Percentiles rank a stretch among this genome's conserved stretches.
Evolutionary conservation across 176 grass and related monocot genomes (phyloP).

Genomic region (Carex pumila): DNA sequence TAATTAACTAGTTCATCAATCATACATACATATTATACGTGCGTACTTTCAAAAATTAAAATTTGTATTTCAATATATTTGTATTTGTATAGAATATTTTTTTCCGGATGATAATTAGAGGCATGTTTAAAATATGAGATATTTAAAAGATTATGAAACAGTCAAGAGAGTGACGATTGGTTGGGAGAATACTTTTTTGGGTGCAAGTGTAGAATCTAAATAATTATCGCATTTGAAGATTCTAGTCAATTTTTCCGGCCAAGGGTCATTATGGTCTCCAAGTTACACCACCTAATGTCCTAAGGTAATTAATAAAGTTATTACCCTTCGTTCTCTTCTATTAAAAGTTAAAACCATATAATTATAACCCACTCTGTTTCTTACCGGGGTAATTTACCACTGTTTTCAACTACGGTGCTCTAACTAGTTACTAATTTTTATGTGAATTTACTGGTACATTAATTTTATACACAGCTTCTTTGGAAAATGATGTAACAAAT

Average conservation of each 20-base stretch:
- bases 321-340: not conserved
- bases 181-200: not conserved
- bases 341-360: not conserved
- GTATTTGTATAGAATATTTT: too few relatives aligned
- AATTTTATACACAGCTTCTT: too few relatives aligned
- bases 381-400: too few relatives aligned
- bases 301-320: not conserved
- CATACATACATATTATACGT: too few relatives aligned
- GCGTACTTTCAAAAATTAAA: too few relatives aligned
- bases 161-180: not conserved
- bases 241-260: constrained; percentile 14
- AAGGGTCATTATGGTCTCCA: not conserved
- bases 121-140: not conserved
- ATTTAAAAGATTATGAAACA: not conserved
- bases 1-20: too few relatives aligned
- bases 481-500: too few relatives aligned
- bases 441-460: too few relatives aligned
- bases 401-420: too few relatives aligned
- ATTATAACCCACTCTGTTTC: not conserved
- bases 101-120: too few relatives aligned
- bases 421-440: too few relatives aligned
- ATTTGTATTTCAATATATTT: too few relatives aligned
- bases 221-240: not conserved
- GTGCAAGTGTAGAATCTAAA: not conserved
- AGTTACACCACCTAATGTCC: not conserved